phyloP scores from a whole-genome alignment of 371 early-diverging fungal genomes.

The Basidiobolus meristosporus region DNA sequence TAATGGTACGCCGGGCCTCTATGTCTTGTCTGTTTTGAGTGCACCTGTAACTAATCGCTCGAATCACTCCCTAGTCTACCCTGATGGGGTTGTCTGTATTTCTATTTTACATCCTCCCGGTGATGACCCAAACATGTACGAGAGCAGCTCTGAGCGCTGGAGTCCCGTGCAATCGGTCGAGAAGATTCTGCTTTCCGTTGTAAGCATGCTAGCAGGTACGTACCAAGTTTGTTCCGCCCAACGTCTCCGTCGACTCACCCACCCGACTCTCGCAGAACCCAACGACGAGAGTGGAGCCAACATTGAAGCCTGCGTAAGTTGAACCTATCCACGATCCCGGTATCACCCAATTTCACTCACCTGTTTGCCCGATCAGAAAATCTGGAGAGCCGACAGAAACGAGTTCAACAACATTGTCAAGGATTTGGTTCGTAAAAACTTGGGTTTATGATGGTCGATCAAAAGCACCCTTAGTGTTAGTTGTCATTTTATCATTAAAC shows the following conservation, averaged over 20 bases:
- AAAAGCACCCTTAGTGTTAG: no score
- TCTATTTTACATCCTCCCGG: constrained; percentile 98
- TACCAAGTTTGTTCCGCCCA: no score
- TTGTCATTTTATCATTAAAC: no score
- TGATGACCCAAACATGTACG: constrained; percentile 94
- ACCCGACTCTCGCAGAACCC: constrained; percentile 64
- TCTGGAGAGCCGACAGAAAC: constrained; percentile 74
- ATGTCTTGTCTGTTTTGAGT: neutral
- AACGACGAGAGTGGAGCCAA: constrained; percentile 98
- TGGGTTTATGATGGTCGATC: constrained; percentile 26
- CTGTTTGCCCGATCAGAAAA: constrained; percentile 20
- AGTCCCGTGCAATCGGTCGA: constrained; percentile 94
- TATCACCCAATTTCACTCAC: neutral
- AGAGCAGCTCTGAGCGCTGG: constrained; percentile 85
- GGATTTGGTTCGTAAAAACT: constrained; percentile 40
- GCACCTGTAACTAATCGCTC: neutral
- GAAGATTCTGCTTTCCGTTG: constrained; percentile 88
- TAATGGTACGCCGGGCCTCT: constrained; percentile 26
- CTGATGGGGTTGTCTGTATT: constrained; percentile 96
- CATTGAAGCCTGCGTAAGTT: constrained; percentile 84
- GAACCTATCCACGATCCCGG: constrained; percentile 13
- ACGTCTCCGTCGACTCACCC: no score
- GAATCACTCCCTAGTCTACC: constrained; percentile 39
- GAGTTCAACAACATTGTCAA: constrained; percentile 66
- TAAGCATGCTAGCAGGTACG: constrained; percentile 81